Conservation (phyloP, 371 early-diverging fungal genomes). For the Apophysomyces sp. region DNA sequence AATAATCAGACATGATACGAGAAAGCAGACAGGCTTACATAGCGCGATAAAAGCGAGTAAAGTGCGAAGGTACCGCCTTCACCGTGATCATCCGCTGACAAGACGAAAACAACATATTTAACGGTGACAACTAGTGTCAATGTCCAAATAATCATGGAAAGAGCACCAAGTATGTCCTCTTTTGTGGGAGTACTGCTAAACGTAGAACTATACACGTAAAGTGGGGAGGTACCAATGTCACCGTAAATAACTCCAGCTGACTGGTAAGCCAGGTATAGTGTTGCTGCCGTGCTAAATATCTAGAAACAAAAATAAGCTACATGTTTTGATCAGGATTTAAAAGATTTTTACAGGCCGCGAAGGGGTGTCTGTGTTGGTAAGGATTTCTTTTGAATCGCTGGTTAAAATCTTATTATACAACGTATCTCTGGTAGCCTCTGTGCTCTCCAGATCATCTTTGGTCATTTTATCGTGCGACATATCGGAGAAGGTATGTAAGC, state of each 20-base stretch:
- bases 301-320: not conserved
- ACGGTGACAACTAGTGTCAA: slow-evolving; percentile 47
- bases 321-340: not conserved
- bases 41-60: slow-evolving; percentile 43
- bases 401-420: slow-evolving; percentile 16
- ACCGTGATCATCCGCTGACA: slow-evolving; percentile 62
- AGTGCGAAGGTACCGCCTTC: slow-evolving; percentile 66
- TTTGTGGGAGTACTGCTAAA: slow-evolving; percentile 24
- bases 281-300: slow-evolving; percentile 13
- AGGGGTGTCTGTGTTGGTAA: slow-evolving; percentile 17
- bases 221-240: slow-evolving; percentile 58
- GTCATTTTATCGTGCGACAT: slow-evolving; percentile 5
- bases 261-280: slow-evolving; percentile 21
- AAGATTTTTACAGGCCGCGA: slow-evolving; percentile 7
- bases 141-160: slow-evolving; percentile 57
- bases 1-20: not conserved
- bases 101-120: slow-evolving; percentile 53
- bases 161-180: slow-evolving; percentile 35
- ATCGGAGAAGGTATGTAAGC: too few species aligned
- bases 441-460: slow-evolving; percentile 11
- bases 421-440: slow-evolving; percentile 1
- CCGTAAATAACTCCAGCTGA: slow-evolving; percentile 44
- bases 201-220: slow-evolving; percentile 49
- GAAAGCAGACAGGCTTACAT: slow-evolving; percentile 13
- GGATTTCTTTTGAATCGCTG: slow-evolving; percentile 14